Evolutionary conservation across 352 stramenopile genomes (phyloP), one percentile per base, ranked within the genome.

Genomic region (Pythium aphanidermatum): DNA sequence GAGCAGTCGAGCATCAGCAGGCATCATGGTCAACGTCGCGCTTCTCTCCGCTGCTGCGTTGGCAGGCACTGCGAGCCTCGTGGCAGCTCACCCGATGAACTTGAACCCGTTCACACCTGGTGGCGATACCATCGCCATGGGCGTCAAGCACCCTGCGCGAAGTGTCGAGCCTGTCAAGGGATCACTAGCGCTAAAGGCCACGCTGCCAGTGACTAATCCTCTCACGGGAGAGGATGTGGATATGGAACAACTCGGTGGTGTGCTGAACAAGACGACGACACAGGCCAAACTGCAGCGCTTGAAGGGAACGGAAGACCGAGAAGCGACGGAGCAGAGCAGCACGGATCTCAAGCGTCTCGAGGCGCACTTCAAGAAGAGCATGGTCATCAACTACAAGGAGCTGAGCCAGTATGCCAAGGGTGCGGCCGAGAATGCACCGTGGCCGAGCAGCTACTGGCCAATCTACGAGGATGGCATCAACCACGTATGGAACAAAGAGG

Each of bases 371-470:
- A 24, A 42, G 10, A 31, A 26, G 1, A 29, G 42, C 2, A 59
- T 59, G 34, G 35, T 53, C n/a, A 34, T 35, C 2, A 59, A 52
- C 19, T 6, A 53, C 14, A 38, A 31, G 12, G 8, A 41, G 16
- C 36, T 59, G 2, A 34, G 36, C 17, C 36, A 30, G 16, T n/a
- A n/a, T n/a, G n/a, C n/a, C n/a, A 34, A 8, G 13, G 51, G 42
- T 10, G 19, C 27, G 10, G 35, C 40, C 1, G 24, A 35, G 5
- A 8, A 28, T 26, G 47, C 35, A 5, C 48, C 48, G 14, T 88
- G 75, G 75, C 73, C 75, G 2, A 65, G 61, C 34, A 86, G 75
- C 58, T 88, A 86, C 56, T 88, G 75, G 75, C 73, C 75, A 1
- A 45, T 68, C 37, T 83, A 68, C 46, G 57, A 63, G 14, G 74